Conservation (phyloP, 805 yeast genomes). For the Pichia nanzhaoensis region DNA sequence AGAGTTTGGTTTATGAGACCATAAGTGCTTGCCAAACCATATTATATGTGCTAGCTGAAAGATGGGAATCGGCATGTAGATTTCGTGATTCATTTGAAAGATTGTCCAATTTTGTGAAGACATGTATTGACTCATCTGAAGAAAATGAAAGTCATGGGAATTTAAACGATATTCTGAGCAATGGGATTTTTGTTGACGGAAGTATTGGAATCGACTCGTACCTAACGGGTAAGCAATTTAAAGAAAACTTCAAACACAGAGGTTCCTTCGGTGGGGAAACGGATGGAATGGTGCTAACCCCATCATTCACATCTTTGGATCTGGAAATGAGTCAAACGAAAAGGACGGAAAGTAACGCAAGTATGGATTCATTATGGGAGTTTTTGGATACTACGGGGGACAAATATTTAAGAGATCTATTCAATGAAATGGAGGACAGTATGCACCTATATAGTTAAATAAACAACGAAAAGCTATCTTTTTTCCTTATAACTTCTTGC, state of each 20-base stretch:
- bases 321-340: background rate
- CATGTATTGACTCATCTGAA: constrained; percentile 3
- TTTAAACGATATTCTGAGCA: constrained; percentile 1
- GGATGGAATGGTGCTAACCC: constrained; percentile 2
- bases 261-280: constrained; percentile 8
- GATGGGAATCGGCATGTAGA: constrained; percentile 22
- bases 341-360: too few species aligned
- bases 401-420: constrained; percentile 24
- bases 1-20: constrained; percentile 25
- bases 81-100: constrained; percentile 29
- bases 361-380: constrained; percentile 23
- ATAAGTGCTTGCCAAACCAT: constrained; percentile 26
- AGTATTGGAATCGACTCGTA: constrained; percentile 15
- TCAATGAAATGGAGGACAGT: constrained; percentile 26
- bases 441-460: constrained; percentile 2
- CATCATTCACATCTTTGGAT: background rate
- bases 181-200: constrained; percentile 15
- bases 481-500: constrained; percentile 24
- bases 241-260: constrained; percentile 3
- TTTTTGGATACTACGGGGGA: constrained; percentile 29
- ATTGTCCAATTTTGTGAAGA: constrained; percentile 16
- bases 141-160: background rate
- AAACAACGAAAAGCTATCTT: background rate
- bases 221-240: constrained; percentile 6
- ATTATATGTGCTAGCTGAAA: constrained; percentile 27